A percentile compares a stretch with the other conserved stretches of the same genome.
Conservation (phyloP, 2,329 filamentous ascomycete genomes). For the Pestalotiopsis sp. region DNA sequence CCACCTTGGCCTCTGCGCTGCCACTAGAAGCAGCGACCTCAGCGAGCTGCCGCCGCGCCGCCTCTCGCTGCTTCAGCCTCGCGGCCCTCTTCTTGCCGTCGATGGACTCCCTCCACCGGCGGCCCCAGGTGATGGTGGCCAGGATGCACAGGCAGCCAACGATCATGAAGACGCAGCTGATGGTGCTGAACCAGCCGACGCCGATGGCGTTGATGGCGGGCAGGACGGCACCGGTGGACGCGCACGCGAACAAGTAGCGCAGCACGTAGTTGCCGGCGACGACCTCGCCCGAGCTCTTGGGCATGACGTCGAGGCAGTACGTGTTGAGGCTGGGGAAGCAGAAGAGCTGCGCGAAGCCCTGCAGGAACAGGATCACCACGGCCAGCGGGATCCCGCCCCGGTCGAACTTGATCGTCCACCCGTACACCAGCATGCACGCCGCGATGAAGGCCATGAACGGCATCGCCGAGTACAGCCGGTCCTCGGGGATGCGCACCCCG, state of each 20-base stretch:
- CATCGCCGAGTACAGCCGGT: conserved; percentile 65
- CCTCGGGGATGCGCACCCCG: conserved; percentile 68
- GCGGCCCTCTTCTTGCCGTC: conserved; percentile 29
- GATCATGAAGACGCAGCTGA: conserved; percentile 39
- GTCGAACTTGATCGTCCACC: conserved; percentile 51
- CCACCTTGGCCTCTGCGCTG: not conserved
- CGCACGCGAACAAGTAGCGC: conserved; percentile 74
- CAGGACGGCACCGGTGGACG: conserved; percentile 71
- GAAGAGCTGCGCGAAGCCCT: conserved; percentile 75
- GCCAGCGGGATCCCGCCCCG: conserved; percentile 61
- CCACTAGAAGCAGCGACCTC: not conserved
- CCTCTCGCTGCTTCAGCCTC: conserved; percentile 21
- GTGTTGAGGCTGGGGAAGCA: conserved; percentile 78
- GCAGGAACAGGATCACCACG: conserved; percentile 73
- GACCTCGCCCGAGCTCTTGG: conserved; percentile 69
- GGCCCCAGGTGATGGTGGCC: conserved; percentile 42
- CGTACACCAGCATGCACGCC: conserved; percentile 66
- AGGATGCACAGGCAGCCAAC: conserved; percentile 38
- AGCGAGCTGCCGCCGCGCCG: not conserved
- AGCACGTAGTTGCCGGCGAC: conserved; percentile 81
- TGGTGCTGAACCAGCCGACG: conserved; percentile 80
- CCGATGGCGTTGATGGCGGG: conserved; percentile 76
- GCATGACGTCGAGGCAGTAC: conserved; percentile 84
- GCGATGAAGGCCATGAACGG: conserved; percentile 66
- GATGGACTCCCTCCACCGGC: conserved; percentile 41